Base-by-base conservation (phyloP, 805 yeast species). In the Candida glaebosa region DNA sequence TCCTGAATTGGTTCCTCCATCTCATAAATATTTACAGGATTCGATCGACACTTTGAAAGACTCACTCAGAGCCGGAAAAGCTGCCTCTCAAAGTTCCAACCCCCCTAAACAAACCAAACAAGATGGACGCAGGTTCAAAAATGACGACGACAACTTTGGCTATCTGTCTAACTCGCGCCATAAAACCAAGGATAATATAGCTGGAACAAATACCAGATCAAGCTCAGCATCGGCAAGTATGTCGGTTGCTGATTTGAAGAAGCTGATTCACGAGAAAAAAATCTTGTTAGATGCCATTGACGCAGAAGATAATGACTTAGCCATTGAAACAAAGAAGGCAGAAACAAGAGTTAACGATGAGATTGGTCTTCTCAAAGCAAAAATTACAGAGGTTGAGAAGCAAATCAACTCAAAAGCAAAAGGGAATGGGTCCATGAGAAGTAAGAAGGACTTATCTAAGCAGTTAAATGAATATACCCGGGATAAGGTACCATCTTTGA, bases 1-100 rank as follows among this genome's bases (percentile, higher is more conserved):
- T 2, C 88, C 95, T 2, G 95, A 89, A 56, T 75, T 91, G 48
- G 69, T 89, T 22, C 98, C 99, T 5, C 95, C 96, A 2, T 84
- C 95, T 5, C 76, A 84, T 30, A 79, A 81, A 53, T 73, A 84
- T 44, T 66, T 93, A 45, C 83, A 85, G 48, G 87, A 82, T 50
- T 76, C 84, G 12, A 76, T 84, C 59, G 75, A 75, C 53, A 77
- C 80, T 39, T 78, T 89, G 60, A 91, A 90, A 62, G 76, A 81
- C 41, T 75, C 78, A 33, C 65, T 86, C 52, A 74, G 69, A 43
- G 65, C 66, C 12, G 67, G 68, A 39, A 65, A 51, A 36, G 40
- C 52, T 8, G 42, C 53, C 0, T 31, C 49, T 9, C 43, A 51
- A 10, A 40, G 52, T 3, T 48, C 47, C 18, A 28, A 28, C 31